phyloP scores from a whole-genome alignment of 768 basidiomycete species.

The Naganishia vaughanmartiniae region DNA sequence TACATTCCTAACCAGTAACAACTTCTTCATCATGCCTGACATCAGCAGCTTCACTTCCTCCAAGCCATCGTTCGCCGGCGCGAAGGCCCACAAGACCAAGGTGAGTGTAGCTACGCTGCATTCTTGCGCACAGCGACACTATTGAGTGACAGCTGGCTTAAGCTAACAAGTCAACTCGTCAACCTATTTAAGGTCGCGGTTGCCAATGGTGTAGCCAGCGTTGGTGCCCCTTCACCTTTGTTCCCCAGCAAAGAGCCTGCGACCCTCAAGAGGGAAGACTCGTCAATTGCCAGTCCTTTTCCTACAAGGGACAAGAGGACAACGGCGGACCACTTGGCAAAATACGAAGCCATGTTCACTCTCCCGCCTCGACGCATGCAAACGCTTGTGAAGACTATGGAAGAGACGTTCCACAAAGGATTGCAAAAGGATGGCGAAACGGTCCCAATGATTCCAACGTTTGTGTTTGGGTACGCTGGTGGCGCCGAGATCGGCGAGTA shows the following conservation, averaged over 20 bases:
- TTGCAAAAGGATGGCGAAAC: conserved; percentile 76
- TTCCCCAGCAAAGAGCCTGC: background rate
- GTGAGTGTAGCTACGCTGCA: background rate
- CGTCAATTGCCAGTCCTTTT: conserved; percentile 55
- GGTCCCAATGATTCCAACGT: conserved; percentile 77
- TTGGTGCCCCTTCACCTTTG: background rate
- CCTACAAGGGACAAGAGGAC: conserved; percentile 93
- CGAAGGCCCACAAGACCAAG: background rate
- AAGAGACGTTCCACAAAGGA: conserved; percentile 83
- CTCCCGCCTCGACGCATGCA: conserved; percentile 47
- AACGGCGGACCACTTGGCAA: conserved; percentile 88
- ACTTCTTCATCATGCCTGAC: background rate
- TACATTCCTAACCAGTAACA: background rate
- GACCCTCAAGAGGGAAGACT: background rate
- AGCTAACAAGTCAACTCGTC: no score
- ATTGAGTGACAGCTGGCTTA: no score
- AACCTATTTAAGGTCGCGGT: no score
- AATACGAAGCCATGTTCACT: conserved; percentile 79
- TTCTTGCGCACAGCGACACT: no score
- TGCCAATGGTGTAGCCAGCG: background rate
- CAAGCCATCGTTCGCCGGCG: background rate
- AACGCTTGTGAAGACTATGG: conserved; percentile 94
- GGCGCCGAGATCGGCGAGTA: conserved; percentile 85
- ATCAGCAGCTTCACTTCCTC: background rate
- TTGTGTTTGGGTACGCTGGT: conserved; percentile 85